Evolutionary conservation across 2,329 filamentous ascomycete species (phyloP), one percentile per base, ranked within the genome.

Genomic region (Sporothrix schenckii): DNA sequence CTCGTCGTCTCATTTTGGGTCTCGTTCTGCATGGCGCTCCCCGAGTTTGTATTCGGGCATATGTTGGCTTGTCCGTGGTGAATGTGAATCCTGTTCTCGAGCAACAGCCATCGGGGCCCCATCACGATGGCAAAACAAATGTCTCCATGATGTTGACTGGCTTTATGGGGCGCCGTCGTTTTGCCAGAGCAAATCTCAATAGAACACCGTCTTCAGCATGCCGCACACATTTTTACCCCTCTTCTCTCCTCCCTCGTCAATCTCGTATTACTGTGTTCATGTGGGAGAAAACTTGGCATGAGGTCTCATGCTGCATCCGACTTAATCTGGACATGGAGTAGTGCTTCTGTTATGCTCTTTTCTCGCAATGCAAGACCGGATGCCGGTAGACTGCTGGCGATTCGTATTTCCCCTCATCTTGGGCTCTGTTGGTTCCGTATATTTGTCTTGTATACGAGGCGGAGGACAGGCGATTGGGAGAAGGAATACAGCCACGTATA

Each of bases 321-420:
- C 11, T 61, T 5, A 19, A 24, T 14, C 1, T 41, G 30, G 56
- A 21, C 30, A 9, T 53, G 19, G n/a, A 39, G 30, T 21, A 3
- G 34, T 41, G 56, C 56, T 6, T 11, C n/a, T 10, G n/a, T 11
- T 11, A n/a, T 53, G n/a, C 24, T 24, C 21, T 2, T 53, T 21
- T 13, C 9, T 53, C 21, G n/a, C 30, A 58, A 41, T 61, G 56
- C 34, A 61, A 34, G 34, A 41, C 30, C 56, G 54, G 30, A 19
- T 13, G 41, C 2, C 54, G 30, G 30, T 39, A 13, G 21, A 30
- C 21, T 41, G 56, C 56, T 39, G 56, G 34, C 56, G 2, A 9
- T 41, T 61, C 56, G 56, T 61, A 60, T 60, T 60, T 21, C 56
- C 56, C 56, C 56, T 61, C 56, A 44, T 61, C 19, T 21, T 60